These are phyloP conservation scores for Hymenoscyphus scutula DNA, from an alignment of 2,329 filamentous ascomycete genomes.

Conservation along the genomic window DNA sequence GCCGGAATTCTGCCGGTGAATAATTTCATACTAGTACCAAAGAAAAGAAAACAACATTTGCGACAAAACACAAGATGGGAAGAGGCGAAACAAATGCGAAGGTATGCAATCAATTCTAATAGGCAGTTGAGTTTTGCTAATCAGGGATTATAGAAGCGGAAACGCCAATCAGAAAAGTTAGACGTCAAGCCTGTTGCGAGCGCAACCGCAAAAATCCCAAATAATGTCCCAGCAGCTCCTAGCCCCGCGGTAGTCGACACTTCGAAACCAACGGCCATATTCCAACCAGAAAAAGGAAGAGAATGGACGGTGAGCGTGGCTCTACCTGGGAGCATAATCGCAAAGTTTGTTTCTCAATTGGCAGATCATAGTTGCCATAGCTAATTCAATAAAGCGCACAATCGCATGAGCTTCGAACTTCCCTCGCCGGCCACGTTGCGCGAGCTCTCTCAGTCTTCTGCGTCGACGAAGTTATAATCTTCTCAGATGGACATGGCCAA, in stretches of 20 bases:
- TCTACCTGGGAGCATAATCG: slow-evolving; percentile 73
- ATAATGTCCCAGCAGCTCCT: slow-evolving; percentile 28
- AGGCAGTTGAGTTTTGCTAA: slow-evolving; percentile 3
- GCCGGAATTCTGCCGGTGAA: slow-evolving; percentile 21
- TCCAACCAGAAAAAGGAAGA: slow-evolving; percentile 61
- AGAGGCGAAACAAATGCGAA: slow-evolving; percentile 34
- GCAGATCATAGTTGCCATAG: neutral
- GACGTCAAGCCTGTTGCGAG: neutral
- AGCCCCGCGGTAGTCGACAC: slow-evolving; percentile 41
- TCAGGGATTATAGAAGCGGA: slow-evolving; percentile 33
- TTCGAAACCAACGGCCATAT: slow-evolving; percentile 67
- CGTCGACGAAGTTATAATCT: slow-evolving; percentile 81
- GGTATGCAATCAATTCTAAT: slow-evolving; percentile 16
- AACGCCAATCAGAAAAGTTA: slow-evolving; percentile 32
- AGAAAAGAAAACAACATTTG: neutral
- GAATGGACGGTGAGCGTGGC: slow-evolving; percentile 76
- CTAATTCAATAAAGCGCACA: slow-evolving; percentile 27
- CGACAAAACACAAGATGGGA: slow-evolving; percentile 28
- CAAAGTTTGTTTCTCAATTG: slow-evolving; percentile 54
- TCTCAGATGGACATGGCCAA: slow-evolving; percentile 62
- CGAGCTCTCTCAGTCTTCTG: slow-evolving; percentile 80
- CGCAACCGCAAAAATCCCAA: slow-evolving; percentile 25
- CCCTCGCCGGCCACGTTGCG: slow-evolving; percentile 71
- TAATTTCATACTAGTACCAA: neutral
- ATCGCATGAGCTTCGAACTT: slow-evolving; percentile 65